phyloP scores from a whole-genome alignment of 2,329 filamentous ascomycete species.

The Phialophora expanda region DNA sequence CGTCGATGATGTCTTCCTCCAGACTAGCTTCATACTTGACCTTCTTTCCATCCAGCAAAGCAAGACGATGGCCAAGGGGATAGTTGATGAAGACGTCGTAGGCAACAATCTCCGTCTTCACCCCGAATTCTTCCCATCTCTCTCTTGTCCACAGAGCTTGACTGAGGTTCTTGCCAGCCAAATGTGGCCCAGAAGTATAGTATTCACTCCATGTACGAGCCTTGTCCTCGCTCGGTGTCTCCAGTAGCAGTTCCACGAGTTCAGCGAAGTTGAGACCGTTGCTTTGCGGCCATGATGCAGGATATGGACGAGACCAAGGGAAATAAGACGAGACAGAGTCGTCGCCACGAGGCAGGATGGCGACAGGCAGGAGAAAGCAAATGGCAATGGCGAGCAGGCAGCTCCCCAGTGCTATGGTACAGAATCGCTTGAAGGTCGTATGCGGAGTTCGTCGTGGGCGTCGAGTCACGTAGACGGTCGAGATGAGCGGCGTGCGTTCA shows the following conservation, averaged over 20 bases:
- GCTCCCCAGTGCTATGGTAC: constrained; percentile 48
- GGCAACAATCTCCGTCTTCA: constrained; percentile 63
- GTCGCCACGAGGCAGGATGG: constrained; percentile 44
- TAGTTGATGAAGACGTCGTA: constrained; percentile 83
- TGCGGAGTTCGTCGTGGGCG: constrained; percentile 48
- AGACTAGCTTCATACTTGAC: constrained; percentile 79
- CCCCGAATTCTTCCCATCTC: constrained; percentile 73
- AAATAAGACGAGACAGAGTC: constrained; percentile 49
- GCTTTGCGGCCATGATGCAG: constrained; percentile 51
- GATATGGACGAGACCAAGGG: constrained; percentile 48
- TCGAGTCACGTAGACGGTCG: constrained; percentile 48
- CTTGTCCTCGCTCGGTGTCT: constrained; percentile 60
- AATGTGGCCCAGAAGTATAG: constrained; percentile 75
- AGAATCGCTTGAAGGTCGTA: constrained; percentile 49
- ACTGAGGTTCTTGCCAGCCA: constrained; percentile 77
- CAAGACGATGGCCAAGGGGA: constrained; percentile 71
- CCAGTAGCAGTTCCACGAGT: constrained; percentile 59
- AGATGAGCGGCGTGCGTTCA: constrained; percentile 49
- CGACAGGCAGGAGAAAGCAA: constrained; percentile 50
- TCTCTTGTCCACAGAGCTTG: constrained; percentile 78
- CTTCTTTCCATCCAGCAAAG: constrained; percentile 63
- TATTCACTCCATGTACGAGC: constrained; percentile 76
- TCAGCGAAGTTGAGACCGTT: constrained; percentile 59
- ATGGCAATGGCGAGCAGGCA: constrained; percentile 48
- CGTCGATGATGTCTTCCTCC: constrained; percentile 80